Conservation (phyloP, 805 yeast genomes). For the Yamadazyma insecticola region DNA sequence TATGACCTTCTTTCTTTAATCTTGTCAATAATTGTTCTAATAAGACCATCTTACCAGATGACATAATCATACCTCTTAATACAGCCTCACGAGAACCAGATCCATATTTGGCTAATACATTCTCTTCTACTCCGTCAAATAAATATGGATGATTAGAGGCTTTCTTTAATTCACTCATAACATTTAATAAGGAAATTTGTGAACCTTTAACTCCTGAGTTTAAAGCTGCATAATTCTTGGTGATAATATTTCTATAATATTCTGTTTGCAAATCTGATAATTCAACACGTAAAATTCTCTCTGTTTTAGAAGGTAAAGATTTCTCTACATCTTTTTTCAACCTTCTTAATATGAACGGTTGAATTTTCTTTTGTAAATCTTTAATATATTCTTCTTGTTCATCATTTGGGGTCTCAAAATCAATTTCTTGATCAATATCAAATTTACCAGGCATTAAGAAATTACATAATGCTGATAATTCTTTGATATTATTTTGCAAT, state of each 20-base stretch:
- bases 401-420: constrained; percentile 82
- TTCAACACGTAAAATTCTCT: constrained; percentile 91
- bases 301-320: constrained; percentile 92
- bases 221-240: constrained; percentile 87
- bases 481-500: constrained; percentile 90
- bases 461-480: constrained; percentile 89
- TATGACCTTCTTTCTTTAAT: constrained; percentile 87
- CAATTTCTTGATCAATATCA: constrained; percentile 88
- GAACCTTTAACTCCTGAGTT: constrained; percentile 63
- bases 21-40: constrained; percentile 84
- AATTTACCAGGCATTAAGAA: constrained; percentile 95
- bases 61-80: constrained; percentile 90
- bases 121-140: constrained; percentile 88
- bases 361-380: constrained; percentile 75
- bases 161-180: constrained; percentile 93
- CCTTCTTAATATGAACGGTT: constrained; percentile 90
- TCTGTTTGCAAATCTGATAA: constrained; percentile 92
- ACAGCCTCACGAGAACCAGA: constrained; percentile 73
- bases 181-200: constrained; percentile 82
- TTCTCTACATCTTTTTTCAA: constrained; percentile 97
- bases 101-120: constrained; percentile 65
- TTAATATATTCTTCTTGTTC: constrained; percentile 87
- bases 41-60: constrained; percentile 96
- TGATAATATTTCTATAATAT: constrained; percentile 88
- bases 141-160: constrained; percentile 97